Base-by-base conservation (phyloP, 2,329 filamentous ascomycete genomes). In the Plectosphaerella plurivora region DNA sequence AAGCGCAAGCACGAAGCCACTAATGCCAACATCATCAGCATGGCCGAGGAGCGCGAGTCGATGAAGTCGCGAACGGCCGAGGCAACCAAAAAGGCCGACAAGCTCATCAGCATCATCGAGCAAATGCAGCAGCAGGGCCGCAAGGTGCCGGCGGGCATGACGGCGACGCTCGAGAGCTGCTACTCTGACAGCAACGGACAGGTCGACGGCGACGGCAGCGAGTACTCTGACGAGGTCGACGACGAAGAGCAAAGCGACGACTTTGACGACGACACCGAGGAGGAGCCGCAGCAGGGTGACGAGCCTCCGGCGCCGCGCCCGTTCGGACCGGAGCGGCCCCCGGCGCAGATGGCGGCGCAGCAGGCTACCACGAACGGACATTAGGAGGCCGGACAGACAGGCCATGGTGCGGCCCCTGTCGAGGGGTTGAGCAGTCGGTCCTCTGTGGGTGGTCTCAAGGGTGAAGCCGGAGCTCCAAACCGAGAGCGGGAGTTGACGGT, bases 41-140 rank as follows among this genome's bases (percentile, higher is more conserved):
- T 97, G 93, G 94, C 93, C 4, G 91, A 97, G 68, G 93, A 97
- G 68, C 87, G 94, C 51, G 89, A 96, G 59, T 84, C 87, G 36
- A 84, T 91, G 66, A 87, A 86, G 65, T 89, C 88, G 72, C 91
- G 91, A 61, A 44, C 52, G 15, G 52, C 53, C 9, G 56, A 58
- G 28, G 56, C 54, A 36, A 57, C 50, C 42, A 91, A 89, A 73
- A 93, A 94, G 77, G 91, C 91, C 63, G 87, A 91, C 56, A 95
- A 96, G 70, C 83, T 99, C 52, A 93, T 93, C 71, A 91, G 89
- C 66, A 89, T 97, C 63, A 96, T 96, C 72, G 89, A 94, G 57
- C 90, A 91, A 63, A 96, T 97, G 91, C 93, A 97, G 70, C 89
- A 90, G 59, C 92, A 97, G 65, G 92, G 93, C 15, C 86, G 93